Evolutionary conservation across 2,329 filamentous ascomycete genomes (phyloP), one percentile per base, ranked within the genome.

Genomic region (Fusarium sublunatum): DNA sequence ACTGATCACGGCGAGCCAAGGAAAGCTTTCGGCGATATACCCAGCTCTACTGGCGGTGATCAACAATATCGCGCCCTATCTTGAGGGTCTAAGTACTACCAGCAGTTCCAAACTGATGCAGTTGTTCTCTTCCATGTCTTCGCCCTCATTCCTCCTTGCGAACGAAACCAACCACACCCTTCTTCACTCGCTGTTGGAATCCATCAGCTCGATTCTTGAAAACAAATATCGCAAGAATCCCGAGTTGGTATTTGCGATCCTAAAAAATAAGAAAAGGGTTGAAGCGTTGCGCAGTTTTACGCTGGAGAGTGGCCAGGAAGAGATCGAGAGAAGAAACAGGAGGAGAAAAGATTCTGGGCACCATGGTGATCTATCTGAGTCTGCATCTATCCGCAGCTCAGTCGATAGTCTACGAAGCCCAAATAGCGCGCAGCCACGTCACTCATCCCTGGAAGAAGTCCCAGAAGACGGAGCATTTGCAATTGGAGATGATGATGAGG

Each of bases 81-180:
- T 95, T 5, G 88, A 95, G 71, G 86, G 90, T 22, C 79, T 98
- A 10, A 92, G 90, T 46, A 81, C 87, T 5, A 84, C 88, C 4
- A 88, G 92, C 13, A 91, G 91, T 73, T 88, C 89, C 2, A 96
- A 93, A 74, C 79, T 98, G 28, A 82, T 98, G 67, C 93, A 97
- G 69, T 81, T 98, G 1, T 96, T 96, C 74, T 87, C 88, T 5
- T 95, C 91, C 31, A 96, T 98, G 91, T 96, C 94, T 8, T 91
- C 93, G 0, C 94, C 95, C 0, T 92, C 91, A 29, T 99, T 98
- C 74, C 80, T 99, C 9, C 81, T 98, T 15, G 92, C 92, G 7
- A 98, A 97, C 69, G 95, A 99, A 56, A 91, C 86, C 34, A 99
- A 99, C 66, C 91, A 98, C 73, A 80, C 82, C 29, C 84, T 98